phyloP scores from a whole-genome alignment of 345 rosid genomes.

The Turritis glabra region DNA sequence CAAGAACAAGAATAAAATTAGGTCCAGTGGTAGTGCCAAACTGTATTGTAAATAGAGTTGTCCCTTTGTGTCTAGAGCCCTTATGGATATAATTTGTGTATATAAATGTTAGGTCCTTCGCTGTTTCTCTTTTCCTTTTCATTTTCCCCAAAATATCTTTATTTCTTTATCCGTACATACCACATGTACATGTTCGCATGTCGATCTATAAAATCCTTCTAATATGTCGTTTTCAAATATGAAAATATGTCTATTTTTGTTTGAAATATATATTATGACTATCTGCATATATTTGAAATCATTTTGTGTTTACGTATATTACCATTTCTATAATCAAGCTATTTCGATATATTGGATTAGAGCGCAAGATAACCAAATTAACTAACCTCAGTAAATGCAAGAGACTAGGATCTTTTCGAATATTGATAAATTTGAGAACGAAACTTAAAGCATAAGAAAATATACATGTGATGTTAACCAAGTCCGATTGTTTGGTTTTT shows the following conservation, averaged over 20 bases:
- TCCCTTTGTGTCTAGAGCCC: constrained; percentile 29
- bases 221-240: constrained; percentile 20
- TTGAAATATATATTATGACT: neutral
- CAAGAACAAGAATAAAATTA: constrained; percentile 25
- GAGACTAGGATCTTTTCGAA: neutral
- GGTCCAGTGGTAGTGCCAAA: constrained; percentile 39
- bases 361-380: neutral
- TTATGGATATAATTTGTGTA: constrained; percentile 6
- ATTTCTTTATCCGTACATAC: constrained; percentile 33
- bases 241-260: constrained; percentile 14
- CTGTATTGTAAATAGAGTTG: constrained; percentile 28
- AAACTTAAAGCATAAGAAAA: neutral
- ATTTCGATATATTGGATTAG: neutral
- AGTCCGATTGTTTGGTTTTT: neutral
- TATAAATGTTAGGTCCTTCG: constrained; percentile 27
- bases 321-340: neutral
- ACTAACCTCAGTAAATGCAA: neutral
- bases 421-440: neutral
- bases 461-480: neutral
- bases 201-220: constrained; percentile 12
- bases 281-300: constrained; percentile 1
- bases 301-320: neutral
- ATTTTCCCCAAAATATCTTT: neutral
- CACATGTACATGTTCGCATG: constrained; percentile 40
- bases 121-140: constrained; percentile 1